phyloP scores from a whole-genome alignment of 2,329 filamentous ascomycete species.

The Tolypocladium tropicale region DNA sequence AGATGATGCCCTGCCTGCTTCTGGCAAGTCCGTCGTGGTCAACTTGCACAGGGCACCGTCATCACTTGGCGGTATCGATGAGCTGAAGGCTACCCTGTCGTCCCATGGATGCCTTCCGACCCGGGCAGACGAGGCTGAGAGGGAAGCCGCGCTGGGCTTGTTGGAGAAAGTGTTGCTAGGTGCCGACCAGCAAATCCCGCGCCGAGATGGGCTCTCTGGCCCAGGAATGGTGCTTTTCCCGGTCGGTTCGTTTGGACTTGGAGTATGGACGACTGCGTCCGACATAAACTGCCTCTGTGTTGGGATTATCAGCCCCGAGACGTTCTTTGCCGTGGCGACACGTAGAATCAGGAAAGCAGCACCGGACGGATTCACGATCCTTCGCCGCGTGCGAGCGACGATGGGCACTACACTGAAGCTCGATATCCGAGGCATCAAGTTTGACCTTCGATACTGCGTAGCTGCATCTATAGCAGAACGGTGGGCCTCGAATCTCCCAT shows the following conservation, averaged over 20 bases:
- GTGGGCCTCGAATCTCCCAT: slow-evolving; percentile 10
- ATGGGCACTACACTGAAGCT: slow-evolving; percentile 57
- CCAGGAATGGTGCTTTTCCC: slow-evolving; percentile 40
- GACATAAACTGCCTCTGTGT: slow-evolving; percentile 59
- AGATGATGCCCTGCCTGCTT: not conserved
- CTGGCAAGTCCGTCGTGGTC: slow-evolving; percentile 12
- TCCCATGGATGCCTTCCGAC: slow-evolving; percentile 34
- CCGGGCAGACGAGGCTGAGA: slow-evolving; percentile 25
- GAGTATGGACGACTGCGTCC: slow-evolving; percentile 49
- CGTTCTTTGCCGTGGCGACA: slow-evolving; percentile 49
- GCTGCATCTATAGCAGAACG: slow-evolving; percentile 43
- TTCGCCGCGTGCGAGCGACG: slow-evolving; percentile 47
- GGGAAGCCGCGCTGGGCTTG: slow-evolving; percentile 33
- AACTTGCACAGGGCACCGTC: slow-evolving; percentile 16
- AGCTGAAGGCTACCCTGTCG: slow-evolving; percentile 27
- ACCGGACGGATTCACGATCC: slow-evolving; percentile 32
- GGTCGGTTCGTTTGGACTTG: slow-evolving; percentile 57
- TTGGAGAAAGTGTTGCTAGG: slow-evolving; percentile 33
- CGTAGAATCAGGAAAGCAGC: slow-evolving; percentile 41
- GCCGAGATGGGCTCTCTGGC: slow-evolving; percentile 8
- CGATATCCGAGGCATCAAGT: slow-evolving; percentile 43
- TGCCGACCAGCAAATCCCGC: slow-evolving; percentile 6
- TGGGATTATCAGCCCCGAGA: slow-evolving; percentile 47
- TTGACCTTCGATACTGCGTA: slow-evolving; percentile 59
- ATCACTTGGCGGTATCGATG: slow-evolving; percentile 19